A percentile compares a stretch with the other conserved stretches of the same genome.
These are phyloP conservation scores for Apiotrichum domesticum DNA, from an alignment of 1,284 basidiomycete species.

Conservation along the genomic window DNA sequence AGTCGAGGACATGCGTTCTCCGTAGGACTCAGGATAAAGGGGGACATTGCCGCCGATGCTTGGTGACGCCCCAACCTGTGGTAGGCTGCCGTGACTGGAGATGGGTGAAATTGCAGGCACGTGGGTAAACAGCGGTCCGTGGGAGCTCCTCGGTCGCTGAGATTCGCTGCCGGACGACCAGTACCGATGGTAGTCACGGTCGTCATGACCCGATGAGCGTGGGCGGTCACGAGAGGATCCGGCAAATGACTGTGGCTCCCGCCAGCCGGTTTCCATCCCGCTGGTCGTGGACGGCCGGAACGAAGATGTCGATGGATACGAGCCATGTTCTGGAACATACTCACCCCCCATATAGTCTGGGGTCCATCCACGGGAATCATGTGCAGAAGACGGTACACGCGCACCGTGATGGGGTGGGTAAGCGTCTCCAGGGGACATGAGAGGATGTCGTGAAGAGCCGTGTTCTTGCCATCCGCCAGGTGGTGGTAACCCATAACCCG, in stretches of 20 bases:
- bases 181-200: conserved; percentile 2
- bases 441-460: not conserved
- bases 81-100: conserved; percentile 1
- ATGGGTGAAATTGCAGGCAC: conserved; percentile 2
- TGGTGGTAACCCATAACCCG: not conserved
- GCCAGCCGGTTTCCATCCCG: conserved; percentile 4
- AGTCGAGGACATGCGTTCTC: conserved; percentile 48
- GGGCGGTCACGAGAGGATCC: not conserved
- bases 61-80: conserved; percentile 7
- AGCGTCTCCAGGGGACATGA: not conserved
- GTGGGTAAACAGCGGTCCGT: conserved; percentile 9
- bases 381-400: not conserved
- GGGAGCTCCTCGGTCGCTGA: not conserved
- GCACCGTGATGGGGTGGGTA: not conserved
- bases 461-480: not conserved
- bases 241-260: not conserved
- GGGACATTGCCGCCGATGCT: not conserved
- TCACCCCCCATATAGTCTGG: not conserved
- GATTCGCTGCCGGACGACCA: conserved; percentile 10
- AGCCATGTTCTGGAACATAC: not conserved
- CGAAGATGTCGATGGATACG: not conserved
- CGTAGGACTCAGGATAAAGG: conserved; percentile 9
- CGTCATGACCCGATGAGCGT: conserved; percentile 5
- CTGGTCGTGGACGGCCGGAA: not conserved
- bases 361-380: conserved; percentile 6